Evolutionary conservation across 495 filamentous ascomycete species (phyloP).

Genomic region (Hypoxylon perforatum): DNA sequence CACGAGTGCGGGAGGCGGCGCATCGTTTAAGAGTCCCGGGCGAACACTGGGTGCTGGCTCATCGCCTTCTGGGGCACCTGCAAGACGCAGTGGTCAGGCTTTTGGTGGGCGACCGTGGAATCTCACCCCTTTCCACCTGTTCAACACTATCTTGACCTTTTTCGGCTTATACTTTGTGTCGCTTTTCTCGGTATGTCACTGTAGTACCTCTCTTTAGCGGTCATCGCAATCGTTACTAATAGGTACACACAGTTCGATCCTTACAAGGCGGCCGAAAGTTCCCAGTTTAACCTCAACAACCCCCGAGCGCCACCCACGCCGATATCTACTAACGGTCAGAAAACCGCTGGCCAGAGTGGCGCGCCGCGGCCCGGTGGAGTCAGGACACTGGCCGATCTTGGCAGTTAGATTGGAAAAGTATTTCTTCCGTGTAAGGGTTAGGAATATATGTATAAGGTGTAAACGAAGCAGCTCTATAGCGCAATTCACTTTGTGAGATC

Average conservation of each 20-base stretch:
- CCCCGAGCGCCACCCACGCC: conserved; percentile 36
- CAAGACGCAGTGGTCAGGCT: conserved; percentile 40
- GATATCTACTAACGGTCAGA: conserved; percentile 30
- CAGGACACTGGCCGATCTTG: conserved; percentile 56
- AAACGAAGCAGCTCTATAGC: not conserved
- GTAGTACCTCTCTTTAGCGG: not conserved
- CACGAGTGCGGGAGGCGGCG: conserved; percentile 53
- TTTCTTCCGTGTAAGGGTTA: not conserved
- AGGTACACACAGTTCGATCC: conserved; percentile 65
- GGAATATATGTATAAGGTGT: not conserved
- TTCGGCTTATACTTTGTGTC: conserved; percentile 69
- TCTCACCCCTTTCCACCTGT: conserved; percentile 52
- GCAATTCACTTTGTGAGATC: not conserved
- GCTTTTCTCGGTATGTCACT: conserved; percentile 61
- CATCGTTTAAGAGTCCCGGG: conserved; percentile 55
- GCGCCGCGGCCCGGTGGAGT: conserved; percentile 47
- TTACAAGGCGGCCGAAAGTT: conserved; percentile 71
- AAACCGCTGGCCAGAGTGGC: conserved; percentile 36
- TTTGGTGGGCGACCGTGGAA: conserved; percentile 52
- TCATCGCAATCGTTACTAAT: conserved; percentile 8
- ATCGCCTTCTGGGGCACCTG: conserved; percentile 20
- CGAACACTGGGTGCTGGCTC: conserved; percentile 48
- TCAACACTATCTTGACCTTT: conserved; percentile 63
- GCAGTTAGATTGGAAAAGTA: conserved; percentile 2
- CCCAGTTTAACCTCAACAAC: conserved; percentile 68